phyloP scores from a whole-genome alignment of 164 flowering plant species.

The Brasenia schreberi region DNA sequence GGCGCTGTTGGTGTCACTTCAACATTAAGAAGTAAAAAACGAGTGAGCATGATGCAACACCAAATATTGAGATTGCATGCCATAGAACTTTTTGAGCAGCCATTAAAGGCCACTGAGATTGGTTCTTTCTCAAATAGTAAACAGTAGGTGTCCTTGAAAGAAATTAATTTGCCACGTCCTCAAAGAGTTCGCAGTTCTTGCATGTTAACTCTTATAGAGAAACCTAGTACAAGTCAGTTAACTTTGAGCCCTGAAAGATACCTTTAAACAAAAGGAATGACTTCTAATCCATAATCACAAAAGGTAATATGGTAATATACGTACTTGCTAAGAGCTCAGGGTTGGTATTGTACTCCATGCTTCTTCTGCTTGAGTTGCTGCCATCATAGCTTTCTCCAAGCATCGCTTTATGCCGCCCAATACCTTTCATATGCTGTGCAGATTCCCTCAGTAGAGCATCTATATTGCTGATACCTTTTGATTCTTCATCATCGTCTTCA shows the following conservation, averaged over 20 bases:
- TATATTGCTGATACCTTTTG: constrained; percentile 29
- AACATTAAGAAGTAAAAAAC: too few species aligned
- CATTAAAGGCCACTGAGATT: too few species aligned
- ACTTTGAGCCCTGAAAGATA: not conserved
- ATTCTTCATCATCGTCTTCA: constrained; percentile 72
- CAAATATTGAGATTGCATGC: too few species aligned
- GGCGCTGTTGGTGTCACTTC: too few species aligned
- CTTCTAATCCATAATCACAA: not conserved
- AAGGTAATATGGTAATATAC: not conserved
- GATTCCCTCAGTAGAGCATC: constrained; percentile 48
- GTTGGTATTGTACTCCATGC: constrained; percentile 7
- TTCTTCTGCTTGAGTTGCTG: constrained; percentile 17
- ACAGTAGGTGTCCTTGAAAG: too few species aligned
- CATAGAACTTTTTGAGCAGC: too few species aligned
- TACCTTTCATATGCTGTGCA: constrained; percentile 35
- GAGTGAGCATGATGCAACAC: too few species aligned
- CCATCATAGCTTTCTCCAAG: constrained; percentile 19
- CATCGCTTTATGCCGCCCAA: constrained; percentile 25
- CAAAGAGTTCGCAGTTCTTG: too few species aligned
- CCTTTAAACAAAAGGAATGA: not conserved
- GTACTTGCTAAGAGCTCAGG: constrained; percentile 25
- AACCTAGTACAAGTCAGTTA: not conserved
- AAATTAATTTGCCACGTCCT: too few species aligned
- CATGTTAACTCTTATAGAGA: too few species aligned
- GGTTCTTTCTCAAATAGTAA: too few species aligned